phyloP scores from a whole-genome alignment of 306 rosid species.

The Trifolium dubium region DNA sequence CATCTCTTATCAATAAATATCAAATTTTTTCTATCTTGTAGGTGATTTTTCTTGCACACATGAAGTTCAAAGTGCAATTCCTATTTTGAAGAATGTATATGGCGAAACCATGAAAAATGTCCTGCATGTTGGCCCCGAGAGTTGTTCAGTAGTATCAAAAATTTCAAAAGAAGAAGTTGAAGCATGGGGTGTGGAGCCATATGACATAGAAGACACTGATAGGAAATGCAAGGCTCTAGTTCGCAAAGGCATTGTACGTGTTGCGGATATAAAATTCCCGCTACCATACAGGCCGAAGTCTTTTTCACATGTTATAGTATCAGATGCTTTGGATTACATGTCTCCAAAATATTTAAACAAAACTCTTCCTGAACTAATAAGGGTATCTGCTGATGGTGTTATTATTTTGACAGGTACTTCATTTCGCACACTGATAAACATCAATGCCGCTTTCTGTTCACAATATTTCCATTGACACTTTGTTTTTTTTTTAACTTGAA shows the following conservation, averaged over 20 bases:
- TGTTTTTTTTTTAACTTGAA: not conserved
- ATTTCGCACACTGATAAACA: constrained; percentile 6
- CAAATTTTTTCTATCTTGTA: constrained; percentile 39
- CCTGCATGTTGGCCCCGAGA: constrained; percentile 90
- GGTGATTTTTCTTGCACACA: constrained; percentile 80
- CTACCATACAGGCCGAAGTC: constrained; percentile 86
- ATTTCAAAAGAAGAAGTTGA: constrained; percentile 79
- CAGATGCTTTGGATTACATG: constrained; percentile 89
- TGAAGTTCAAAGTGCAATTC: constrained; percentile 76
- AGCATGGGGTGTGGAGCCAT: constrained; percentile 95
- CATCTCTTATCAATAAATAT: constrained; percentile 1
- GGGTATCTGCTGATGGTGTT: constrained; percentile 76
- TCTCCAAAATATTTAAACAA: constrained; percentile 85
- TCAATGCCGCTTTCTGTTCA: not conserved
- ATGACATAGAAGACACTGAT: constrained; percentile 84
- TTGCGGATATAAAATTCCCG: constrained; percentile 83
- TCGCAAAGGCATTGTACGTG: constrained; percentile 76
- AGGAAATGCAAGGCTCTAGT: constrained; percentile 74
- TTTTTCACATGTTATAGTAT: constrained; percentile 78
- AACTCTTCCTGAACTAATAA: constrained; percentile 88
- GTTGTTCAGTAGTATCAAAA: constrained; percentile 77
- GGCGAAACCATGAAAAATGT: constrained; percentile 73
- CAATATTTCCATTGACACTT: not conserved
- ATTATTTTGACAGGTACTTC: constrained; percentile 75
- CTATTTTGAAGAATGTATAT: constrained; percentile 70